Evolutionary conservation across 805 yeast genomes (phyloP), one percentile per base, ranked within the genome.

Genomic region (Candida gorgasii): DNA sequence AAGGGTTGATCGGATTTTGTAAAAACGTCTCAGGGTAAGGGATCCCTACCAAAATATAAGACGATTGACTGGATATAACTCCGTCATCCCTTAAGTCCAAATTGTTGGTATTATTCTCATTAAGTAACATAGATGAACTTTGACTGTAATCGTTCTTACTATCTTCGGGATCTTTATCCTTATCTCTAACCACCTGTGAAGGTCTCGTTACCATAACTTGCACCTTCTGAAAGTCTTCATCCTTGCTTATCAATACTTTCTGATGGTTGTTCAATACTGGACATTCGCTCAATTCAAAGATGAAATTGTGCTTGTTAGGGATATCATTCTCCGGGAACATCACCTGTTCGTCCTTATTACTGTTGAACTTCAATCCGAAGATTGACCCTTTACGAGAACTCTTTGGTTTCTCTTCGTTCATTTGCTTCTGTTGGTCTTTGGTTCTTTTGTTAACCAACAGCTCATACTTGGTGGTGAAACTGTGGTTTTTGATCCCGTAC

Each of bases 391-490:
- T 64, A 23, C 67, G 53, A 4, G 62, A 51, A 12, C 58, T 47
- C 40, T 52, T 55, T 15, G 63, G 53, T 36, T 47, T 47, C 33
- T 61, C 57, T 30, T 53, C 55, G 15, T 27, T 38, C 18, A 28
- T 24, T 2, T 23, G 12, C 35, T 55, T 53, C 17, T 48, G 51
- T 36, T 55, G 62, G 37, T 69, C 75, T 51, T 58, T 63, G 8
- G 54, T 29, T 43, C 58, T 56, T 44, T 68, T 68, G 24, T 63
- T 59, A 8, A 69, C 61, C 44, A 70, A 49, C 48, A 62, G 67
- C 40, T 69, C 74, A 45, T 70, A 70, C 40, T 69, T 69, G 34
- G 53, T 49, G 17, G 72, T 63, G 51, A 69, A 70, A 4, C 50
- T 51, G 44, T 70, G 75, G 2, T 61, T 52, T 34, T 56, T 57